Conservation (phyloP, 1,139 yeast genomes). For the Taphrina deformans region DNA sequence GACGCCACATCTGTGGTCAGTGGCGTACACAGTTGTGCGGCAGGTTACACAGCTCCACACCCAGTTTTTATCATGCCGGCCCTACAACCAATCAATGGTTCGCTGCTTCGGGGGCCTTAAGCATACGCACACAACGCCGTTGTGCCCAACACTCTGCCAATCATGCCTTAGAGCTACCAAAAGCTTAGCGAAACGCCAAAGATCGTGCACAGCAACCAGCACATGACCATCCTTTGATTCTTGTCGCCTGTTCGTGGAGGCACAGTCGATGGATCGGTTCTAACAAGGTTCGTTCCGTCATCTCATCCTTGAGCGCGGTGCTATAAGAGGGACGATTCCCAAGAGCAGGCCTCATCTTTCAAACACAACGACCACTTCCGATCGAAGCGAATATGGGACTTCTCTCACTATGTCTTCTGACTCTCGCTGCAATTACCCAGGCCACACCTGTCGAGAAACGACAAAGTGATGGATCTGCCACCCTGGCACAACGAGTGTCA, state of each 20-base stretch:
- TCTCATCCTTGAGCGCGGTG: not conserved
- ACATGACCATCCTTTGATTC: not conserved
- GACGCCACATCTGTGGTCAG: not conserved
- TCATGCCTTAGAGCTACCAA: too few species aligned
- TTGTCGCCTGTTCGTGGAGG: not conserved
- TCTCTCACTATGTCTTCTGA: not conserved
- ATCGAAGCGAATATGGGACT: not conserved
- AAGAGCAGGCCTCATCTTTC: not conserved
- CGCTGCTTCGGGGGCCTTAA: not conserved
- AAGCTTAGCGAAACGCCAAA: not conserved
- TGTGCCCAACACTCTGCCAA: too few species aligned
- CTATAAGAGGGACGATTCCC: not conserved
- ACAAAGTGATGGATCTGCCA: conserved; percentile 19
- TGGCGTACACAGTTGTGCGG: not conserved
- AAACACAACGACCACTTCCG: not conserved
- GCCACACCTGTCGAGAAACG: conserved; percentile 15
- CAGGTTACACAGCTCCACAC: not conserved
- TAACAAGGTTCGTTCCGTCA: not conserved
- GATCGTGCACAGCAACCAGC: not conserved
- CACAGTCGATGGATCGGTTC: not conserved
- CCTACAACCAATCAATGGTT: not conserved
- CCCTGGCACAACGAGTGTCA: conserved; percentile 20
- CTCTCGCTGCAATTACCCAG: not conserved
- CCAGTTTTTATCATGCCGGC: not conserved
- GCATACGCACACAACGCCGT: not conserved